phyloP scores from a whole-genome alignment of 768 basidiomycete genomes.

The Podaxis pistillaris region DNA sequence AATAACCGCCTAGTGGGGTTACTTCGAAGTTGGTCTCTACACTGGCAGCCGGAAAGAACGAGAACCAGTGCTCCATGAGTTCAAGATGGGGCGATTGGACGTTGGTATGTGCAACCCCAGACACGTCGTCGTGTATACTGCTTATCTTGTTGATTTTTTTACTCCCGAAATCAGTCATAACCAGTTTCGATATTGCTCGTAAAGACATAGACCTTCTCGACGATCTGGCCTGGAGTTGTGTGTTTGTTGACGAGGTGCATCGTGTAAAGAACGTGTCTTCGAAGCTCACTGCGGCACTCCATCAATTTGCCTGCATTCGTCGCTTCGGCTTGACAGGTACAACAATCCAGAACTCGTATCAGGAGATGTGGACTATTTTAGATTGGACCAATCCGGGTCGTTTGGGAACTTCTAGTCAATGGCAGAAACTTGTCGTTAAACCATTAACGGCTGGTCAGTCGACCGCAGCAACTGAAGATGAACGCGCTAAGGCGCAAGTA shows the following conservation, averaged over 20 bases:
- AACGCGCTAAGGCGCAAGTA: conserved; percentile 55
- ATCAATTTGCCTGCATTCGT: conserved; percentile 59
- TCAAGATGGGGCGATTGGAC: conserved; percentile 81
- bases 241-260: conserved; percentile 90
- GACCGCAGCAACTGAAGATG: conserved; percentile 57
- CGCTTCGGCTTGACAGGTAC: conserved; percentile 90
- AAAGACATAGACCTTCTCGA: conserved; percentile 69
- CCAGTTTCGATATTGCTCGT: conserved; percentile 74
- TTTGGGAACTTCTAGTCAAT: conserved; percentile 72
- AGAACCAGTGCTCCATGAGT: conserved; percentile 59
- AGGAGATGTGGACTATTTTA: conserved; percentile 89
- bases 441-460: conserved; percentile 73
- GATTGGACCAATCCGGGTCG: conserved; percentile 88
- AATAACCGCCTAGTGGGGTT: conserved; percentile 71
- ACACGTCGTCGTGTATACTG: neutral
- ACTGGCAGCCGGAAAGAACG: conserved; percentile 52
- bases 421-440: conserved; percentile 68
- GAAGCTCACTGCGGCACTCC: conserved; percentile 65
- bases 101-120: conserved; percentile 53
- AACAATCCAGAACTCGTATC: conserved; percentile 80
- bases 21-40: conserved; percentile 84
- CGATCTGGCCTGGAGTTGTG: conserved; percentile 65
- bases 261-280: conserved; percentile 78
- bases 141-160: neutral
- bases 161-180: conserved; percentile 34